Evolutionary conservation across 495 filamentous ascomycete species (phyloP).

Genomic region (Trichoderma virens): DNA sequence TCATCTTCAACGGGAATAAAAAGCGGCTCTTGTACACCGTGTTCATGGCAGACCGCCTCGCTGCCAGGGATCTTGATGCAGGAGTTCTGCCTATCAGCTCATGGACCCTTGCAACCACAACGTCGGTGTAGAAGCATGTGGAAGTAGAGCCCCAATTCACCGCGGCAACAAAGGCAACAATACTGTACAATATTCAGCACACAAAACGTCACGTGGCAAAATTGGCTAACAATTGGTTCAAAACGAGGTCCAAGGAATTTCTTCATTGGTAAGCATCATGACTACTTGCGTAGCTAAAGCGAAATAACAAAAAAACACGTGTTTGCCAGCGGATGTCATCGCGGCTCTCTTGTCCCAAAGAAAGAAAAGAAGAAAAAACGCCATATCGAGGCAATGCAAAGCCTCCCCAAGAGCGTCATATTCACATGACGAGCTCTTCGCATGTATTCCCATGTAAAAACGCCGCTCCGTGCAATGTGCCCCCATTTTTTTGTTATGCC

Average conservation of each 20-base stretch:
- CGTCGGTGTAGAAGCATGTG: background rate
- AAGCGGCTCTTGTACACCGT: background rate
- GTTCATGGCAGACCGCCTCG: constrained; percentile 4
- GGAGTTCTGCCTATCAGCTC: background rate
- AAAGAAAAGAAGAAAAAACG: constrained; percentile 6
- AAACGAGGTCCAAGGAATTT: background rate
- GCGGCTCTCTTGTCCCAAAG: constrained; percentile 4
- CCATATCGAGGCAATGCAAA: background rate
- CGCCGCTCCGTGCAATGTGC: constrained; percentile 3
- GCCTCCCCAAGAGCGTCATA: background rate
- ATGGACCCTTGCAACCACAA: background rate
- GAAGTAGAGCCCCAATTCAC: background rate
- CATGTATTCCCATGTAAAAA: background rate
- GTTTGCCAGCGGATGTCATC: background rate
- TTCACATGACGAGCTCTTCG: background rate
- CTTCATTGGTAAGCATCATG: constrained; percentile 5
- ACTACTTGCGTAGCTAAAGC: constrained; percentile 5
- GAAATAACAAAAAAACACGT: background rate
- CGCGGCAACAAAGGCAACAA: background rate
- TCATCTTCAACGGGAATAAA: no score
- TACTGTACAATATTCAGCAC: no score
- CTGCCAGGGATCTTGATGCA: background rate
- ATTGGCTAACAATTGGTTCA: background rate
- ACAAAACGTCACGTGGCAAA: background rate
- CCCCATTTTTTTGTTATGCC: constrained; percentile 6